These are phyloP conservation scores for Trichoderma endophyticum DNA, from an alignment of 2,329 filamentous ascomycete genomes.

Conservation along the genomic window DNA sequence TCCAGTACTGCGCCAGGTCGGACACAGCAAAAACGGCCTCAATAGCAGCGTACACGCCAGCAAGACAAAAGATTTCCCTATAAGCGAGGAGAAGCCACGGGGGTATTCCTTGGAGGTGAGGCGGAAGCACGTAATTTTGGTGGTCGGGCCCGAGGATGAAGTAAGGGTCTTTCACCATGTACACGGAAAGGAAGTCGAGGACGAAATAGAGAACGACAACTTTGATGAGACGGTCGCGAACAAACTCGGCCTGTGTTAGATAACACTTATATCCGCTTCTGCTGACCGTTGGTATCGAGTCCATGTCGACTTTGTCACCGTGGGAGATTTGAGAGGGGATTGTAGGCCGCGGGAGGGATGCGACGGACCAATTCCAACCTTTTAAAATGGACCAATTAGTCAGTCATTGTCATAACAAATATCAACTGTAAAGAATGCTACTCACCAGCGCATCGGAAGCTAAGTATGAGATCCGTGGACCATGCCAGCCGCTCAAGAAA, in stretches of 20 bases:
- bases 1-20: slow-evolving; percentile 54
- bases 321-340: slow-evolving; percentile 34
- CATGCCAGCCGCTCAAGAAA: slow-evolving; percentile 52
- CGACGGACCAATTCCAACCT: slow-evolving; percentile 59
- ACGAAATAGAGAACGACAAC: slow-evolving; percentile 60
- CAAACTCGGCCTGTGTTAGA: slow-evolving; percentile 42
- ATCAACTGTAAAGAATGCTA: not conserved
- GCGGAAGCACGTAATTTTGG: slow-evolving; percentile 37
- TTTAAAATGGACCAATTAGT: not conserved
- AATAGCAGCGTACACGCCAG: slow-evolving; percentile 59
- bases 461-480: slow-evolving; percentile 52
- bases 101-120: slow-evolving; percentile 42
- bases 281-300: slow-evolving; percentile 41
- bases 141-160: slow-evolving; percentile 56
- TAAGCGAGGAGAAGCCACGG: slow-evolving; percentile 48
- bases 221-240: slow-evolving; percentile 42
- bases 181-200: slow-evolving; percentile 66
- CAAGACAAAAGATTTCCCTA: slow-evolving; percentile 54
- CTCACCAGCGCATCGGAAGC: slow-evolving; percentile 54
- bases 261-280: slow-evolving; percentile 45
- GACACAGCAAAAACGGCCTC: slow-evolving; percentile 57
- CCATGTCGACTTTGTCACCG: slow-evolving; percentile 40
- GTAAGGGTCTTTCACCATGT: slow-evolving; percentile 75
- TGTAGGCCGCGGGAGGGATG: slow-evolving; percentile 47
- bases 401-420: not conserved